phyloP scores from a whole-genome alignment of 345 rosid genomes.

The Mallotus nudiflorus region DNA sequence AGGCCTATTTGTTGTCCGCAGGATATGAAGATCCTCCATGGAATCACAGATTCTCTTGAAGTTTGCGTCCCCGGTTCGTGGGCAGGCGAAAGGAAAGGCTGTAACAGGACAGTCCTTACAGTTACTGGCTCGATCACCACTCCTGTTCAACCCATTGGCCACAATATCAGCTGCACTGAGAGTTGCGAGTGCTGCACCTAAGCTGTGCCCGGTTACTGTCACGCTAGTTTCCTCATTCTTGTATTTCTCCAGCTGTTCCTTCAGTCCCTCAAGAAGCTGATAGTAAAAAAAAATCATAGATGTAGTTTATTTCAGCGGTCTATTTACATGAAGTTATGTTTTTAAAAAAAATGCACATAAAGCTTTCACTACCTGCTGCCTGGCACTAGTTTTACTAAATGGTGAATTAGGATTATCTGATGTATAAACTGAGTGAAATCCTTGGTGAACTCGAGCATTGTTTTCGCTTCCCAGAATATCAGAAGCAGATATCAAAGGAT shows the following conservation, averaged over 20 bases:
- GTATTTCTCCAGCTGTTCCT: slow-evolving; percentile 39
- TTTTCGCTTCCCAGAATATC: slow-evolving; percentile 13
- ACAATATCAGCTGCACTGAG: slow-evolving; percentile 52
- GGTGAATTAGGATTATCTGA: slow-evolving; percentile 43
- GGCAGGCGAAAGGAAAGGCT: slow-evolving; percentile 16
- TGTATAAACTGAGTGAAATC: slow-evolving; percentile 52
- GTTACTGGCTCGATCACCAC: not conserved
- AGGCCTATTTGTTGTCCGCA: slow-evolving; percentile 1
- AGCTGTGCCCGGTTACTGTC: slow-evolving; percentile 58
- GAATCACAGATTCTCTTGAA: slow-evolving; percentile 7
- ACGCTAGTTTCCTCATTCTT: slow-evolving; percentile 50
- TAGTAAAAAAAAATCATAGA: not conserved
- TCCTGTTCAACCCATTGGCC: slow-evolving; percentile 17
- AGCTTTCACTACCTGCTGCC: not conserved
- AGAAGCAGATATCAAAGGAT: slow-evolving; percentile 32
- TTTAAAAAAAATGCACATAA: not conserved
- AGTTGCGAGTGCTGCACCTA: slow-evolving; percentile 54
- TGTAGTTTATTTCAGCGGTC: too few species aligned
- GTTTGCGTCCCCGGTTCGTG: slow-evolving; percentile 14
- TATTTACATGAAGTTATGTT: too few species aligned
- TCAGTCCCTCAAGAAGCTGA: slow-evolving; percentile 20
- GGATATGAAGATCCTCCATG: not conserved
- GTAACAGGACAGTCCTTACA: slow-evolving; percentile 12
- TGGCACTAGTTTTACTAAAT: slow-evolving; percentile 45
- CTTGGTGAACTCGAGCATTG: slow-evolving; percentile 38